Conservation (phyloP, 345 rosid species). For the Salix udensis region DNA sequence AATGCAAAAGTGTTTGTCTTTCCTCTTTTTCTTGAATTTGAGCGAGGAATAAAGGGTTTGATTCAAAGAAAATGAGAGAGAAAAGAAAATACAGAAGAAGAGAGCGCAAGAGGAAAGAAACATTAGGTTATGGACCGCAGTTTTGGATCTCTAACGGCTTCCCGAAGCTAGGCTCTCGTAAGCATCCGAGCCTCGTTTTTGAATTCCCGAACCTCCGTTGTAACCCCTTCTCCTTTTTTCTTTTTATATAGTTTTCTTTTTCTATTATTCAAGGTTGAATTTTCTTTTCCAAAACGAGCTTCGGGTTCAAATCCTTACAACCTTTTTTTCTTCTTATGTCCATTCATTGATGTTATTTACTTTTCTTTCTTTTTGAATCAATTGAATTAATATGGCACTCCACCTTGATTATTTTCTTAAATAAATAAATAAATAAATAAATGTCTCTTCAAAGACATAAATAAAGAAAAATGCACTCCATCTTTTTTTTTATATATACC, state of each 20-base stretch:
- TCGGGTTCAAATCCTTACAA: no score
- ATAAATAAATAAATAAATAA: no score
- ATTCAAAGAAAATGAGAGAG: constrained; percentile 4
- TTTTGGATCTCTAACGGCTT: constrained; percentile 43
- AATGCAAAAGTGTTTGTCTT: background rate
- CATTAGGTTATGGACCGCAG: constrained; percentile 6
- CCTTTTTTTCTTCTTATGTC: background rate
- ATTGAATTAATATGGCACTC: no score
- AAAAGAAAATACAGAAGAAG: constrained; percentile 4
- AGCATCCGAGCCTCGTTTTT: constrained; percentile 30
- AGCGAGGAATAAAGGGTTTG: background rate
- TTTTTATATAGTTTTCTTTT: background rate
- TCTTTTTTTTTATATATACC: no score
- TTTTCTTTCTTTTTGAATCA: no score
- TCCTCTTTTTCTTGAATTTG: background rate
- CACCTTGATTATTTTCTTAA: no score
- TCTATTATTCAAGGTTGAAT: background rate
- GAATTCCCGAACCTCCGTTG: constrained; percentile 28
- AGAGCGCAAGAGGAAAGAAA: background rate
- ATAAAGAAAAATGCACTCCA: no score
- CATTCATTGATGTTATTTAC: no score
- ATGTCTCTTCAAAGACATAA: no score
- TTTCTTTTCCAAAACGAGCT: background rate
- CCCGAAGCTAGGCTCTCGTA: constrained; percentile 16
- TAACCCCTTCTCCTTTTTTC: background rate